Evolutionary conservation across 2,329 filamentous ascomycete genomes (phyloP), one percentile per base, ranked within the genome.

Genomic region (Penicillium digitatum): DNA sequence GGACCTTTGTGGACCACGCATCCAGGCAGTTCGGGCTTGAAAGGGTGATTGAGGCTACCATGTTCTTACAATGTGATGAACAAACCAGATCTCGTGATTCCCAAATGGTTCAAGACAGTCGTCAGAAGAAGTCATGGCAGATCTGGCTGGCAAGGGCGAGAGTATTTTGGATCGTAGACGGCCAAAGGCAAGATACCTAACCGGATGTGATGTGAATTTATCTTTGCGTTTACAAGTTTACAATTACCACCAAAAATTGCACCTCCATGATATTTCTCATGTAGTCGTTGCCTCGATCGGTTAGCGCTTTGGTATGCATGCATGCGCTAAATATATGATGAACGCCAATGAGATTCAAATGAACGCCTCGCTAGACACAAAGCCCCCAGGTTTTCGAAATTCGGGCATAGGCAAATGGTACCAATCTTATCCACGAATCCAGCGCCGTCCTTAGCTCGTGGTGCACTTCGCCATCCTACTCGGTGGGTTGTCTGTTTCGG

Each of bases 1-100:
- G 74, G 74, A 73, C 67, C 1, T 76, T 76, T 57, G 61, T 75
- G 27, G 66, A 73, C 54, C 57, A 72, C 51, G 59, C 66, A 32
- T 54, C 58, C 11, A 60, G 51, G 11, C 58, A 54, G 7, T 71
- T 72, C 54, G 55, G 43, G 16, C 43, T 65, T 20, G 59, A 59
- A 27, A 35, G 53, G 9, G 31, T 66, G 5, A 26, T 50, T 24
- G 20, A 58, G 5, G 54, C 60, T 22, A 52, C 40, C 7, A 54
- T 54, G 5, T 12, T 40, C 11, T 26, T 60, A 4, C n/a, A 27
- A 3, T 27, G 18, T 6, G 49, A 40, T 18, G 6, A 27, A 18
- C n/a, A 24, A 32, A 22, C 9, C 14, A 16, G 12, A 38, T 10
- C 12, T 4, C 10, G 18, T 26, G 31, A 22, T 5, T 45, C 24